These are phyloP conservation scores for Penium margaritaceum DNA, from an alignment of 139 green algal genomes.

Conservation along the genomic window DNA sequence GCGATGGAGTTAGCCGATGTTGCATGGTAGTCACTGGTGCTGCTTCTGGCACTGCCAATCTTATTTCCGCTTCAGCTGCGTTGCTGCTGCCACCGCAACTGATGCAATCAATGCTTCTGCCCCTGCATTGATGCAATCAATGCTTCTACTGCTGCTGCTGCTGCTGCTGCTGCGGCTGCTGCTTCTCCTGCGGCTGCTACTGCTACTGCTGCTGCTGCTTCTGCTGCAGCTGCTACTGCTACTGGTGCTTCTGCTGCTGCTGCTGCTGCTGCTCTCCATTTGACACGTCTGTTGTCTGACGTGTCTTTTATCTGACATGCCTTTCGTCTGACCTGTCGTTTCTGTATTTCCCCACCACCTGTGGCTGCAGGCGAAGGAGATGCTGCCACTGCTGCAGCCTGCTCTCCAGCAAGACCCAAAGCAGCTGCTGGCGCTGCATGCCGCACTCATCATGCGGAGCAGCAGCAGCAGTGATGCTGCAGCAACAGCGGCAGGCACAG, in stretches of 20 bases:
- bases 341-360: background rate
- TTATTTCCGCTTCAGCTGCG: no score
- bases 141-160: background rate
- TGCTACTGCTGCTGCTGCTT: no score
- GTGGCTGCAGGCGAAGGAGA: background rate
- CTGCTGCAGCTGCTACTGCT: no score
- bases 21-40: no score
- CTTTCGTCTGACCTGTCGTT: background rate
- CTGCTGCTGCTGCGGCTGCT: background rate
- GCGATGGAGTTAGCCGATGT: no score
- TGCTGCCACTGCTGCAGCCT: background rate
- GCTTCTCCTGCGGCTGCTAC: background rate
- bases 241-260: background rate
- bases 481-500: background rate
- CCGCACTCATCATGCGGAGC: conserved; percentile 52
- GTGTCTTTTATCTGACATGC: background rate
- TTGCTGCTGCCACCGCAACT: no score
- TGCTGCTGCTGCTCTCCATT: no score
- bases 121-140: background rate
- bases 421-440: conserved; percentile 55
- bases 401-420: background rate
- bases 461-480: conserved; percentile 18
- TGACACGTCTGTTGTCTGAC: no score
- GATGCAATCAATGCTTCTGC: background rate
- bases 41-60: no score